Evolutionary conservation across 768 basidiomycete genomes (phyloP).

Genomic region (Pleurotus cornucopiae): DNA sequence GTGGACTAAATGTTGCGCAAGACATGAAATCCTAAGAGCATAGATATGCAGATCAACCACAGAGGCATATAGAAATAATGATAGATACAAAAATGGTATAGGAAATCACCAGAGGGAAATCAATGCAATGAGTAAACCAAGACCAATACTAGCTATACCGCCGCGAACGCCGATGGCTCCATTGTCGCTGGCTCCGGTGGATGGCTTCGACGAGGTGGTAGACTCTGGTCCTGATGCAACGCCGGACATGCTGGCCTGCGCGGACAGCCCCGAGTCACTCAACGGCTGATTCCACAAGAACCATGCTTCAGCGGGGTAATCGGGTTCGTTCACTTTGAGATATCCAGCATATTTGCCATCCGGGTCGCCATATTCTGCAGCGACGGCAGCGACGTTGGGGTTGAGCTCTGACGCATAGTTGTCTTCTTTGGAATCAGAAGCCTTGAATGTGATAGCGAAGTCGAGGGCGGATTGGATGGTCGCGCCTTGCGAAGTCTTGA

Average conservation of each 20-base stretch:
- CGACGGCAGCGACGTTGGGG: slow-evolving; percentile 55
- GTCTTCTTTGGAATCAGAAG: slow-evolving; percentile 26
- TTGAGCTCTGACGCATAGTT: slow-evolving; percentile 46
- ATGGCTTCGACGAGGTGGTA: slow-evolving; percentile 17
- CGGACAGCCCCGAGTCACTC: slow-evolving; percentile 22
- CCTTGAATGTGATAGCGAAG: slow-evolving; percentile 46
- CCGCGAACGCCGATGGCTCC: neutral
- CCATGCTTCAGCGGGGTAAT: slow-evolving; percentile 39
- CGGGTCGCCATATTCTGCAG: slow-evolving; percentile 56
- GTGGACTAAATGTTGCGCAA: no score
- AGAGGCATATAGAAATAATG: no score
- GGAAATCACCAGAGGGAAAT: no score
- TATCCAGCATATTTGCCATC: slow-evolving; percentile 50
- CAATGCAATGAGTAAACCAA: no score
- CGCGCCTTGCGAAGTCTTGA: slow-evolving; percentile 41
- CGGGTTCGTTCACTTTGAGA: slow-evolving; percentile 31
- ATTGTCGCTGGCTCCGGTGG: neutral
- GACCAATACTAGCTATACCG: neutral
- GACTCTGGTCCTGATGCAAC: neutral
- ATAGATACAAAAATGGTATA: no score
- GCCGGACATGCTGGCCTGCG: slow-evolving; percentile 2
- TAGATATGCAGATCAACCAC: no score
- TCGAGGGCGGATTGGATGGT: slow-evolving; percentile 60
- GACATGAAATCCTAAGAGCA: no score
- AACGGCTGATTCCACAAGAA: slow-evolving; percentile 57